Base-by-base conservation (phyloP, 331 rosid genomes). In the Prunus yedoensis region DNA sequence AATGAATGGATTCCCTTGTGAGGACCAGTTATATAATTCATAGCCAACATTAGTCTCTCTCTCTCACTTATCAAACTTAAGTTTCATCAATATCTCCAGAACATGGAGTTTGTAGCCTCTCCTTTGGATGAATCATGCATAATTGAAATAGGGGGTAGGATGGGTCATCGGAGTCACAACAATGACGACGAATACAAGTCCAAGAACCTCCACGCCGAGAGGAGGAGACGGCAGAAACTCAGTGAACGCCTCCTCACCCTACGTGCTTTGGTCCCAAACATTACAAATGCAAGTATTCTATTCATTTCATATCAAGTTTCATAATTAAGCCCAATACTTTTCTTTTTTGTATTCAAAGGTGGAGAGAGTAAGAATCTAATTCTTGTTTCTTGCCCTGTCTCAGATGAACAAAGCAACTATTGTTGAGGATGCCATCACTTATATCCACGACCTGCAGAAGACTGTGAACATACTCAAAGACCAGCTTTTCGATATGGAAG, bases 381-480 rank as follows among this genome's bases (percentile, higher is more conserved):
- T 32, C 50, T 13, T 43, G 28, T 61, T 1, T 25, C 14, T 56
- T 66, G 49, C 58, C 41, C 56, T 45, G 68, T 85, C 80, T 53
- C 68, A 93, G 98, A 93, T 93, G 98, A 87, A 87, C 43, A 93
- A 91, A 51, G 88, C 89, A n/a, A 86, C 91, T 52, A 93, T 91
- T 54, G 49, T 93, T 28, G 90, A 85, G 1, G 97, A 93, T 68
- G 89, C 95, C 1, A 85, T 91, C 38, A 81, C 83, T 9, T 89
- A 89, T 18, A 86, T 86, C 28, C 57, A 68, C 38, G 78, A 52
- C 68, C 74, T 88, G 73, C 80, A 85, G 74, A 70, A 66, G 32
- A 78, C 49, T 16, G 91, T 88, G 6, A 4, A 76, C 46, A 62
- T 66, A 65, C 95, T 91, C 21, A 65, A 76, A 35, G 82, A 77